Evolutionary conservation across 345 rosid genomes (phyloP), one percentile per base, ranked within the genome.

Genomic region (Crucihimalaya himalaica): DNA sequence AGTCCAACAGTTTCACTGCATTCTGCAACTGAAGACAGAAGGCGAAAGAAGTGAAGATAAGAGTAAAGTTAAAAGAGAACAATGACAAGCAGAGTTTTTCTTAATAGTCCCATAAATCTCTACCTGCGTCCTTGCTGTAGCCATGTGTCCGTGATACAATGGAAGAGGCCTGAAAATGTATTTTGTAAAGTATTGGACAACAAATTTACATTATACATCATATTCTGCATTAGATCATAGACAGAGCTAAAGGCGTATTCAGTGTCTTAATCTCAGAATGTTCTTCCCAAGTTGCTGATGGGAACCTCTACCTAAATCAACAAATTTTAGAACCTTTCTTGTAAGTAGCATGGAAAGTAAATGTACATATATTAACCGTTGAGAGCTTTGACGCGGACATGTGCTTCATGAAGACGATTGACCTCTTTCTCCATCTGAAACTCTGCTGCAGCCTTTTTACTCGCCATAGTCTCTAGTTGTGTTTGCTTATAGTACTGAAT

Each of bases 381-480:
- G 52, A 59, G 67, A 72, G 62, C 28, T 62, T 68, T 21, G 50
- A 64, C 4, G 14, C 63, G 51, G 73, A 90, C 99, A 93, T 89
- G 94, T 76, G 78, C 97, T 82, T 96, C 98, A 39, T 84, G 97
- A 68, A 86, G 77, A 64, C 90, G 96, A 70, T 84, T 92, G 60
- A 88, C 63, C 85, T 96, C 99, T 84, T 92, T 90, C 82, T 96
- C 99, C 83, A 90, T 75, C 79, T 96, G 99, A 79, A 92, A 96
- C 78, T 96, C 98, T 68, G 98, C 98, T 0, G 98, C 98, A 74
- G 98, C 98, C 82, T 96, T 96, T 76, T 96, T 98, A 84, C 93
- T 90, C 31, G 97, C 92, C 96, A 92, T 89, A 72, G 94, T 80
- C 85, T 96, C 98, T 65, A 96, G 82, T 65, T 96, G 99, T 12